Base-by-base conservation (phyloP, 495 filamentous ascomycete genomes). In the Oidiodendron maius region DNA sequence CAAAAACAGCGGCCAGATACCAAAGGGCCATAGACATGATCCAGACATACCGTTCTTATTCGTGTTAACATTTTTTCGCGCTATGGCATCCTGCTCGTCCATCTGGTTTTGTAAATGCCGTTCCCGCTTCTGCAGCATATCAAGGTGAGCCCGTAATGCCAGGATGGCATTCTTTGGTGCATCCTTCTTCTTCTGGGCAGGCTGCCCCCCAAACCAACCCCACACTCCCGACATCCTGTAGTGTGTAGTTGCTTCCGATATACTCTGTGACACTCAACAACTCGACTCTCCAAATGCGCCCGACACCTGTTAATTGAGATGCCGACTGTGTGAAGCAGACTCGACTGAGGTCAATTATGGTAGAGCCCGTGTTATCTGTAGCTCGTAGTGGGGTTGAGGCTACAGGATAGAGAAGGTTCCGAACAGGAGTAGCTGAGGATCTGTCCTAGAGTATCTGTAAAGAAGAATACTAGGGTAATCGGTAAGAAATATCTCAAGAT, bases 61-160 rank as follows among this genome's bases (percentile, higher is more conserved):
- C 34, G 85, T 77, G 58, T 74, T 83, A 20, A 95, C 82, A 55
- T 91, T 81, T 74, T 96, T 96, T 68, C 86, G 76, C n/a, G 93
- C 94, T 51, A 91, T 76, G 30, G 78, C 74, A 63, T 97, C 93
- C 64, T 99, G 93, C 66, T 97, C 90, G 13, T 83, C 82, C 70
- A 96, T 95, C 71, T 93, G 90, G 52, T 76, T 82, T 64, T 91
- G 86, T 37, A 96, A 71, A 62, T 97, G 89, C 62, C 77, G 84
- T 71, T 99, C 90, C 37, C 94, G 76, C 78, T 99, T 99, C 69
- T 94, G 88, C 54, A 99, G 77, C 91, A 96, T 96, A 53, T 95
- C 90, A 21, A 97, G 75, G 76, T 96, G 91, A 57, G 82, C 74
- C 48, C 93, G 84, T 57, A 99, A 72, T 53, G 77, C 75, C 36